Evolutionary conservation across 1,284 basidiomycete genomes (phyloP).

Genomic region (Veloboletus limbatus): DNA sequence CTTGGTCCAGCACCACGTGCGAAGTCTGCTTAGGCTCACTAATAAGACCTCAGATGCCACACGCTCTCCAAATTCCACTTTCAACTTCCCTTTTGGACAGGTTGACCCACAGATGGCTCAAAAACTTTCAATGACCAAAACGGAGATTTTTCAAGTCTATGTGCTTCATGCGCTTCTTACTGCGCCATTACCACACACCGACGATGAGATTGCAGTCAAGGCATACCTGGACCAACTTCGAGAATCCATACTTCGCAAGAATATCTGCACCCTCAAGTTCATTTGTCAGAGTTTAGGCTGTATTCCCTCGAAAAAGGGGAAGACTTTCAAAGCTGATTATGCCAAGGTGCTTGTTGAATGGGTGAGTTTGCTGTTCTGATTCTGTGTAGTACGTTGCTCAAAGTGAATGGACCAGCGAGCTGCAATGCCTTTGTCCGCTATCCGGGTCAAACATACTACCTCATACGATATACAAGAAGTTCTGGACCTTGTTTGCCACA

Average conservation of each 20-base stretch:
- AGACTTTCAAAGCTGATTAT: neutral
- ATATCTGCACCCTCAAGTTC: neutral
- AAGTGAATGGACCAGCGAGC: neutral
- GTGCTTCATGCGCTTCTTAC: neutral
- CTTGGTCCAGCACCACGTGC: neutral
- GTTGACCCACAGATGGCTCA: neutral
- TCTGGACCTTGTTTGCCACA: conserved; percentile 4
- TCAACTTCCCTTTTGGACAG: neutral
- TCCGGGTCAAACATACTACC: no score
- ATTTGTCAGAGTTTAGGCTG: neutral
- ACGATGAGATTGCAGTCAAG: neutral
- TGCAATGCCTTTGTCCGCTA: neutral
- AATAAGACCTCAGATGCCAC: neutral
- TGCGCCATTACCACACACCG: neutral
- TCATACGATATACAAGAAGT: neutral
- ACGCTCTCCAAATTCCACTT: neutral
- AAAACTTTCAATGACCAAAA: neutral
- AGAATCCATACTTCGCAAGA: neutral
- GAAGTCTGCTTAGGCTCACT: neutral
- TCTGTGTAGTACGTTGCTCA: neutral
- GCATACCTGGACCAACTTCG: neutral
- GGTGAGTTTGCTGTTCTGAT: neutral
- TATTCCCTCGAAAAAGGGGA: neutral
- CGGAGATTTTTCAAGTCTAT: neutral
- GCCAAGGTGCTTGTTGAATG: neutral